A percentile compares a stretch with the other conserved stretches of the same genome.
phyloP scores from a whole-genome alignment of 208 protist genomes.

The Wallacemonas collosoma region DNA sequence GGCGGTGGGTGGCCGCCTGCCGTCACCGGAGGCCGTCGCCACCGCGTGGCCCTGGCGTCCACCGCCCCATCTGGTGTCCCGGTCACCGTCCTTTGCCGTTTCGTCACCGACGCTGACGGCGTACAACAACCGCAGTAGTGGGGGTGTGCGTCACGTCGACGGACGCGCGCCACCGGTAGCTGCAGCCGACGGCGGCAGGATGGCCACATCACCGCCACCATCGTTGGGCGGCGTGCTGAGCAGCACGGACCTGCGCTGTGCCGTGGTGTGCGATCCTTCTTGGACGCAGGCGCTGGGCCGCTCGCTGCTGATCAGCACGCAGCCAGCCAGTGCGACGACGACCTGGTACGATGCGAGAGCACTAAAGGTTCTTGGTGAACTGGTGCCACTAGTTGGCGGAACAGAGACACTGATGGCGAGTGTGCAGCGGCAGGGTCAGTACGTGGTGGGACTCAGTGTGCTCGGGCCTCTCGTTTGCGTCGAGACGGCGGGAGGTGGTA shows the following conservation, averaged over 20 bases:
- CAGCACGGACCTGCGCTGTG: conserved; percentile 15
- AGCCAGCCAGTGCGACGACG: conserved; percentile 2
- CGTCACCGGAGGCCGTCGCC: conserved; percentile 9
- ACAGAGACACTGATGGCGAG: not conserved
- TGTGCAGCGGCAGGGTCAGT: conserved; percentile 1
- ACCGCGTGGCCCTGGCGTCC: conserved; percentile 11
- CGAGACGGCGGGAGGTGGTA: conserved; percentile 14
- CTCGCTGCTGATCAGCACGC: not conserved
- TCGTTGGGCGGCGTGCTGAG: not conserved
- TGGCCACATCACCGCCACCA: not conserved
- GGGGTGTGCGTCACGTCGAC: too few relatives aligned
- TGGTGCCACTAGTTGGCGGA: conserved; percentile 2
- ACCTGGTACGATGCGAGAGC: not conserved
- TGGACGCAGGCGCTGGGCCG: not conserved
- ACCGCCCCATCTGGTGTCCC: not conserved
- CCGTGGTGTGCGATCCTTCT: not conserved
- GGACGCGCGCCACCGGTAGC: not conserved
- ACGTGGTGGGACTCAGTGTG: not conserved
- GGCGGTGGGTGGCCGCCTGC: not conserved
- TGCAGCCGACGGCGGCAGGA: not conserved
- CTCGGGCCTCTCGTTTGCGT: conserved; percentile 13
- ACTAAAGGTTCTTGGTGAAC: not conserved
- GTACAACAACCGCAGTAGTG: too few relatives aligned
- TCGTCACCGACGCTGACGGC: conserved; percentile 5
- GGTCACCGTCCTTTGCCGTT: conserved; percentile 7